Evolutionary conservation across 305 asterid species (phyloP).

Genomic region (Lippia alba): DNA sequence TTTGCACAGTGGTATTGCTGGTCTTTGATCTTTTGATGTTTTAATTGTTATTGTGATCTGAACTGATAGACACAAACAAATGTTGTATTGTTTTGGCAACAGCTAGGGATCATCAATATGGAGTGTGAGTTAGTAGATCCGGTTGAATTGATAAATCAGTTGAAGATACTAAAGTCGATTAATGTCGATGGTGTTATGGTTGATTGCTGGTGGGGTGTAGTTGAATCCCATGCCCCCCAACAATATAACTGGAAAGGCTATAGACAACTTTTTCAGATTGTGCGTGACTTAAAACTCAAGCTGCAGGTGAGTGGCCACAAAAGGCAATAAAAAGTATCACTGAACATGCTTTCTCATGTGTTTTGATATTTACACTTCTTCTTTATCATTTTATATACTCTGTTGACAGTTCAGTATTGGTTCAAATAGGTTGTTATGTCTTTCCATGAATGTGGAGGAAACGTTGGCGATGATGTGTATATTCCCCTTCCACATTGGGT

Average conservation of each 20-base stretch:
- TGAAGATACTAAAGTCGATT: constrained; percentile 58
- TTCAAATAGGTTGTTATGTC: constrained; percentile 75
- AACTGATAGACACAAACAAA: constrained; percentile 14
- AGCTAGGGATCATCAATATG: constrained; percentile 64
- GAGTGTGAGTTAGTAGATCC: constrained; percentile 65
- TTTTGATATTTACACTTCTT: constrained; percentile 20
- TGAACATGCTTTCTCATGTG: constrained; percentile 8
- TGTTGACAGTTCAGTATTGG: not conserved
- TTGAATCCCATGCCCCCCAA: constrained; percentile 72
- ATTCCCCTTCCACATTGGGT: constrained; percentile 88
- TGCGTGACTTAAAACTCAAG: constrained; percentile 61
- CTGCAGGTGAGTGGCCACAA: constrained; percentile 57
- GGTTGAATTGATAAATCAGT: constrained; percentile 51
- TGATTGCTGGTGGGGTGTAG: constrained; percentile 95
- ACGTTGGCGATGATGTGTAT: constrained; percentile 66
- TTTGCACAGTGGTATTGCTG: constrained; percentile 2
- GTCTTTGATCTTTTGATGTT: not conserved
- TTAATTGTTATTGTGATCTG: not conserved
- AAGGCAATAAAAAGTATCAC: constrained; percentile 4
- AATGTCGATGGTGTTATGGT: constrained; percentile 80
- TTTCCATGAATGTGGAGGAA: constrained; percentile 82
- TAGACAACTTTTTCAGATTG: constrained; percentile 64
- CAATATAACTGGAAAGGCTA: constrained; percentile 86
- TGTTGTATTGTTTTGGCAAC: constrained; percentile 29
- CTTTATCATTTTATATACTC: not conserved